Evolutionary conservation across 305 asterid species (phyloP).

Genomic region (Plantago lanceolata): DNA sequence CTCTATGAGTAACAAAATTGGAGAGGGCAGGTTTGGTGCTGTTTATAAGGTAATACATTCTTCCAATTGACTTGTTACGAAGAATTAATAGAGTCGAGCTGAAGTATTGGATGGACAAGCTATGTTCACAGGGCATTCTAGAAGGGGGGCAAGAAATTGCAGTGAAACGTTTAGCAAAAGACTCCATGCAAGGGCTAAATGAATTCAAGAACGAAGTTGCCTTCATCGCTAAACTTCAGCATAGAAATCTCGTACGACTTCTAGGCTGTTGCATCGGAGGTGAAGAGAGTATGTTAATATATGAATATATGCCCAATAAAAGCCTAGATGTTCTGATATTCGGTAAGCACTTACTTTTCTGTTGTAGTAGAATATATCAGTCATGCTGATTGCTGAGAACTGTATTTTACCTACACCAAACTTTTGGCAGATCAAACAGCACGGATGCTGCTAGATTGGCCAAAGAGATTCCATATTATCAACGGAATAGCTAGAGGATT

Average conservation of each 20-base stretch:
- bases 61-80: not conserved
- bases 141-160: conserved; percentile 47
- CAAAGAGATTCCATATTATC: conserved; percentile 36
- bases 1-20: conserved; percentile 31
- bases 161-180: conserved; percentile 46
- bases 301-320: conserved; percentile 43
- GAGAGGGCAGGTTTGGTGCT: conserved; percentile 48
- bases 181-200: conserved; percentile 44
- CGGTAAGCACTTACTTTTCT: conserved; percentile 21
- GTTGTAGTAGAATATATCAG: not conserved
- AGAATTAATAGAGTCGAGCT: not conserved
- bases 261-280: conserved; percentile 52
- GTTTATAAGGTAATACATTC: conserved; percentile 35
- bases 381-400: not conserved
- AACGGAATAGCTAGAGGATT: conserved; percentile 46
- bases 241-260: conserved; percentile 57
- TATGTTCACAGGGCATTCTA: conserved; percentile 36
- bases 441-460: conserved; percentile 38
- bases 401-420: not conserved
- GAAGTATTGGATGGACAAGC: not conserved
- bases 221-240: conserved; percentile 52
- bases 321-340: conserved; percentile 35
- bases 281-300: conserved; percentile 42
- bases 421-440: conserved; percentile 27
- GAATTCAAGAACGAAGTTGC: conserved; percentile 58